Conservation (phyloP, 495 filamentous ascomycete species). For the Alectoria sarmentosa region DNA sequence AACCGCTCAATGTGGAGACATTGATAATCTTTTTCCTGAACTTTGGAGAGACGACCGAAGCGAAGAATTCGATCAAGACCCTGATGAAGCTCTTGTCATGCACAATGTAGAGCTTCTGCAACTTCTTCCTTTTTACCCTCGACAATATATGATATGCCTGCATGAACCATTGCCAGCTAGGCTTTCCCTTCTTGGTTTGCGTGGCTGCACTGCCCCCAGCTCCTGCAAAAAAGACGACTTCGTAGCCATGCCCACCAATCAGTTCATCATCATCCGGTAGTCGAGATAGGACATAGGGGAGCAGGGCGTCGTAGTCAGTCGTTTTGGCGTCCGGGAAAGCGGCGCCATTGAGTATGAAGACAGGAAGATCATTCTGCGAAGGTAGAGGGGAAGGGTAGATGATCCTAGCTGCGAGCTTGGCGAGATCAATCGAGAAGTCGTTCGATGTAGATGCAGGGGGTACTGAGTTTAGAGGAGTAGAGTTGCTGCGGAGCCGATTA, state of each 20-base stretch:
- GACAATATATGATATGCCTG: slow-evolving; percentile 50
- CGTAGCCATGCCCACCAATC: slow-evolving; percentile 43
- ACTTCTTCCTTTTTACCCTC: slow-evolving; percentile 45
- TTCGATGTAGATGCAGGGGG: slow-evolving; percentile 31
- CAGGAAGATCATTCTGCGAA: slow-evolving; percentile 37
- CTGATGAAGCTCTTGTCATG: slow-evolving; percentile 52
- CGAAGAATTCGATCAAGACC: slow-evolving; percentile 49
- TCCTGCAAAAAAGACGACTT: slow-evolving; percentile 50
- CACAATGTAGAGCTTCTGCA: slow-evolving; percentile 49
- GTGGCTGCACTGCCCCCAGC: slow-evolving; percentile 34
- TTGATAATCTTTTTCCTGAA: slow-evolving; percentile 51
- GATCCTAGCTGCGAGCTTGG: slow-evolving; percentile 37
- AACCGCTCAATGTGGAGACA: slow-evolving; percentile 39
- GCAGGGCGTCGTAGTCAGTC: slow-evolving; percentile 45
- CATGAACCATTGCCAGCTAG: slow-evolving; percentile 51
- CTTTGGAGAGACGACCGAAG: slow-evolving; percentile 49
- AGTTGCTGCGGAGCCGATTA: slow-evolving; percentile 24
- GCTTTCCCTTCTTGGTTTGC: slow-evolving; percentile 36
- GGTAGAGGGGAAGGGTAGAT: slow-evolving; percentile 46
- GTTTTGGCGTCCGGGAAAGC: slow-evolving; percentile 46
- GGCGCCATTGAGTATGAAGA: slow-evolving; percentile 49
- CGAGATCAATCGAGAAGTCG: slow-evolving; percentile 36
- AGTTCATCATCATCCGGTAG: slow-evolving; percentile 49
- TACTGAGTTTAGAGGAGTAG: slow-evolving; percentile 20
- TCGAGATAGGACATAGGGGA: slow-evolving; percentile 50